Evolutionary conservation across 108 stramenopile species (phyloP), one percentile per base, ranked within the genome.

Genomic region (Pseudonitzschia multistriata): DNA sequence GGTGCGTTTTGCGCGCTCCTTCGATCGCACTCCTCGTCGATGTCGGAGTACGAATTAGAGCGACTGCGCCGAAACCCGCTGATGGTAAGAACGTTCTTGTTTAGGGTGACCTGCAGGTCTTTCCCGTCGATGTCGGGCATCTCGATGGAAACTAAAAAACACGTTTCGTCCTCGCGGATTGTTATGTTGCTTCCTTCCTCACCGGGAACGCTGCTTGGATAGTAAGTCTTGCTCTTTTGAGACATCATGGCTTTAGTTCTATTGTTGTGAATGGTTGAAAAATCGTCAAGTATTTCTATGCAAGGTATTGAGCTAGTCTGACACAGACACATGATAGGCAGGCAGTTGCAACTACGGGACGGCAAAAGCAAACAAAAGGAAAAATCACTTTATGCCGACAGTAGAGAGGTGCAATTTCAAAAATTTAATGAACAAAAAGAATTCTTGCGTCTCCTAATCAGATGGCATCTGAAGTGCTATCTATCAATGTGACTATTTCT

Each of bases 131-230:
- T 54, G 28, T 55, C 57, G 0, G 73, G 66, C 73, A 74, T 74
- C 6, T 66, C 73, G 19, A 74, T 48, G 35, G 45, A 56, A 17
- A 74, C 28, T 22, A 50, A 55, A 49, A 60, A 30, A 35, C 73
- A 66, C 2, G 73, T 74, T n/a, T 74, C 73, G 29, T 74, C 73
- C 60, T 74, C 56, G 19, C 53, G 49, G 14, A 74, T 35, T 7
- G 57, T 59, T 13, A 59, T 33, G 34, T 33, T 19, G 50, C 25
- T 52, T 0, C 8, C 25, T 3, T 52, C 40, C 13, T 42, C 22
- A 2, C 22, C 50, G 3, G 2, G 1, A 24, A 52, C 1, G 22
- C 8, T 52, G 22, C 2, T 24, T 25, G 50, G 50, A 52, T 19
- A 25, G 8, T 2, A n/a, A 11, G 11, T 22, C 8, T 3, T 6